Evolutionary conservation across 495 filamentous ascomycete species (phyloP).

Genomic region (Sordaria brevicollis): DNA sequence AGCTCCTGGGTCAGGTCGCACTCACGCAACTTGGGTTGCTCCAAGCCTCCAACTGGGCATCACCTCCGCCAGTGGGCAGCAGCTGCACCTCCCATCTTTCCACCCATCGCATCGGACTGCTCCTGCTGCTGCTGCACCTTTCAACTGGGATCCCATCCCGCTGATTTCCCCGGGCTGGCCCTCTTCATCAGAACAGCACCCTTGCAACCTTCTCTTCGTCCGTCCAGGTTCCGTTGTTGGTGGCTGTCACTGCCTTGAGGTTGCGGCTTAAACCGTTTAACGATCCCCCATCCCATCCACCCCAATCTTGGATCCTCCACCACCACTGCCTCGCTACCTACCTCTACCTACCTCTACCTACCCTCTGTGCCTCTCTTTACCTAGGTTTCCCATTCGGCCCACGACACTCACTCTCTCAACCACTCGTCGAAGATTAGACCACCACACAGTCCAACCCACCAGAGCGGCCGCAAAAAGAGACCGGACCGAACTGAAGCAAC

Average conservation of each 20-base stretch:
- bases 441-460: background rate
- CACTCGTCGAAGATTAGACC: background rate
- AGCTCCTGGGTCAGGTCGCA: background rate
- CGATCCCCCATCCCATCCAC: background rate
- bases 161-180: background rate
- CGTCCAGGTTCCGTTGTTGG: background rate
- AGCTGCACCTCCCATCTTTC: background rate
- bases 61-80: background rate
- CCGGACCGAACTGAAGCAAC: background rate
- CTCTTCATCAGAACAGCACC: background rate
- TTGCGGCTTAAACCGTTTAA: background rate
- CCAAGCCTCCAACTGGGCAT: background rate
- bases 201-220: background rate
- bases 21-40: background rate
- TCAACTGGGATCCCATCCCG: background rate
- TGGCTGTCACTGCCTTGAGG: background rate
- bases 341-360: too few species aligned
- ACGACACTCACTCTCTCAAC: background rate
- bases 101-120: background rate
- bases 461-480: background rate
- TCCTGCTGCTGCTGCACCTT: background rate
- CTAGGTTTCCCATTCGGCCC: background rate
- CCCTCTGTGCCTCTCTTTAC: background rate
- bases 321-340: background rate
- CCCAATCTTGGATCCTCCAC: background rate